Base-by-base conservation (phyloP, 2,329 filamentous ascomycete species). In the Fusarium dimerum region DNA sequence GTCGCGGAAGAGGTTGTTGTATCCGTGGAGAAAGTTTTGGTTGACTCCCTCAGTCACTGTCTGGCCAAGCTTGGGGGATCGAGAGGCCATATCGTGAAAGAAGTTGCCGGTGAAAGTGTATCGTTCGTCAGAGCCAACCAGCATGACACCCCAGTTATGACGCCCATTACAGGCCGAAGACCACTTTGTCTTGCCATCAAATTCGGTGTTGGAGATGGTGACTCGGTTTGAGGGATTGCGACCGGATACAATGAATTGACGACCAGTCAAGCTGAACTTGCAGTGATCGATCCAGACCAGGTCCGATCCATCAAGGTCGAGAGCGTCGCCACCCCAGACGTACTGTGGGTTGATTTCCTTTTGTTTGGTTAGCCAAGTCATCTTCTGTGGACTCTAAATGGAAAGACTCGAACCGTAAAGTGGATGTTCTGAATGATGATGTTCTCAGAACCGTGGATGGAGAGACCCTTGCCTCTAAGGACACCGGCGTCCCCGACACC, bases 121-220 rank as follows among this genome's bases (percentile, higher is more conserved):
- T 45, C 74, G 66, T 30, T 70, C 61, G 52, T 77, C 76, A 17
- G 63, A 63, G 10, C 68, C 66, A 10, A 71, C 75, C 39, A 67
- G 64, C 55, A 78, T 68, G 48, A 76, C 66, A 10, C 65, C 68
- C 76, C 75, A 78, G 68, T 78, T 78, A 58, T 76, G 74, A 45
- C 77, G 65, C 38, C 61, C 64, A 54, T 78, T 73, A 63, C 76
- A 78, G 20, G 66, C 66, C 11, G 73, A 67, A 2, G 73, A 76
- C 56, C 68, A 74, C 39, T 58, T 65, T 3, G 75, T 76, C 3
- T 56, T 50, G 11, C 76, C 76, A 48, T 78, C 70, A 51, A 78
- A 72, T 40, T 74, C 73, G 60, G 65, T 73, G 69, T 78, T 78
- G 17, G 73, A 74, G 52, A 78, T 68, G n/a, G 76, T 76, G 2